Conservation (phyloP, 257 asterid species). For the Osmanthus fragrans region DNA sequence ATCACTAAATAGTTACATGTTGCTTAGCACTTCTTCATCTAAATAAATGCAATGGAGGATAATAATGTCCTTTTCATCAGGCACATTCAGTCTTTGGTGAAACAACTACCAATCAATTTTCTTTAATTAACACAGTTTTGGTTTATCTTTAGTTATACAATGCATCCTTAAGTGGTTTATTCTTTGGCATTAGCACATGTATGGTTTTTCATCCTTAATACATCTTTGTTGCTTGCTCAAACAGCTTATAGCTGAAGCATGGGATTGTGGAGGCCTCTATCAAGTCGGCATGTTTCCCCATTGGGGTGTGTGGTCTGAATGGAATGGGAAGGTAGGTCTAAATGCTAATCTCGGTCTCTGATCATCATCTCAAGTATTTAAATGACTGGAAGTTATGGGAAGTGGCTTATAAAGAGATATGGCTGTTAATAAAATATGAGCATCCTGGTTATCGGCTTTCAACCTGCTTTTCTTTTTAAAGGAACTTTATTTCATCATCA, state of each 20-base stretch:
- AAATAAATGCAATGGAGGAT: constrained; percentile 3
- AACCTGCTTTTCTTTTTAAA: neutral
- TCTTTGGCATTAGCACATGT: constrained; percentile 5
- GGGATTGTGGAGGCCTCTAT: constrained; percentile 99
- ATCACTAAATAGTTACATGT: constrained; percentile 10
- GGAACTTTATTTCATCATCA: neutral
- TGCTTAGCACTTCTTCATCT: neutral
- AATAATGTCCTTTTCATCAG: neutral
- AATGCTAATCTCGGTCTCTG: neutral
- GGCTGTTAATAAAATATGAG: constrained; percentile 5
- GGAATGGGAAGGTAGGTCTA: constrained; percentile 92
- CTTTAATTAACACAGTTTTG: neutral
- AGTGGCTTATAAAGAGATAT: neutral
- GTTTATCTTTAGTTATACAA: neutral
- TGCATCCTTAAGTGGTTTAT: neutral
- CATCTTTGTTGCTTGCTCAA: constrained; percentile 24
- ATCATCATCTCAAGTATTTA: neutral
- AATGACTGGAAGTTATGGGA: neutral
- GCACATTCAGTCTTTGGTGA: neutral
- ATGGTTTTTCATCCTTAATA: neutral
- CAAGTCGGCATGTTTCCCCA: constrained; percentile 96
- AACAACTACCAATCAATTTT: neutral
- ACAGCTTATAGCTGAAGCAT: constrained; percentile 97
- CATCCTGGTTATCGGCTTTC: constrained; percentile 16
- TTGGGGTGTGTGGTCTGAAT: constrained; percentile 98